These are phyloP conservation scores for Plenodomus tracheiphilus DNA, from an alignment of 2,329 filamentous ascomycete genomes.

Conservation along the genomic window DNA sequence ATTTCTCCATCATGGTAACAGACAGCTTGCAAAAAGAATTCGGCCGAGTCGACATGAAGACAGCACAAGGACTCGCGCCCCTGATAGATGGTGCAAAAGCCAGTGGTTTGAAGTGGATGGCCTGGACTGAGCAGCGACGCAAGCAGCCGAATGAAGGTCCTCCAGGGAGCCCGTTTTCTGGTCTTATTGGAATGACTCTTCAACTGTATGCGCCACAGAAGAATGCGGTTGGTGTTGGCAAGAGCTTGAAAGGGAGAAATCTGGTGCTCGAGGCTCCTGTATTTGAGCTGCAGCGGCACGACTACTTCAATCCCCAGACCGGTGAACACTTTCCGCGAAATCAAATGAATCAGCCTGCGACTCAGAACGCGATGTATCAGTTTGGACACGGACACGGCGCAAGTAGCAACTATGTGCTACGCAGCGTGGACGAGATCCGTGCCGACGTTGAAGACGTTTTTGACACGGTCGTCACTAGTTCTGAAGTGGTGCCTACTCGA, in stretches of 20 bases:
- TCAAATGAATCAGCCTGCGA: constrained; percentile 19
- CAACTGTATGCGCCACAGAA: constrained; percentile 79
- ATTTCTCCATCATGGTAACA: constrained; percentile 73
- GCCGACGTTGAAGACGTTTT: constrained; percentile 86
- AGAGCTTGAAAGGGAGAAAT: constrained; percentile 65
- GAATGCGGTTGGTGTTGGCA: constrained; percentile 67
- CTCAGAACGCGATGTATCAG: constrained; percentile 12
- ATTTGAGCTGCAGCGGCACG: constrained; percentile 65
- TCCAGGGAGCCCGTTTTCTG: constrained; percentile 22
- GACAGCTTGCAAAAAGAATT: constrained; percentile 74
- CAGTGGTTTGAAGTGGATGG: constrained; percentile 69
- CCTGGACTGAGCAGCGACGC: constrained; percentile 69
- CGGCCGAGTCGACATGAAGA: constrained; percentile 71
- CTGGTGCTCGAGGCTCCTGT: constrained; percentile 68
- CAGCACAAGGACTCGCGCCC: constrained; percentile 68
- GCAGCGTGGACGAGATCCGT: constrained; percentile 75
- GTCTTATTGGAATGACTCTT: constrained; percentile 61
- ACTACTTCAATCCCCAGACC: constrained; percentile 75
- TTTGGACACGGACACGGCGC: constrained; percentile 10
- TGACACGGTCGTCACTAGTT: constrained; percentile 73
- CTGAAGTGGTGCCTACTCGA: constrained; percentile 73
- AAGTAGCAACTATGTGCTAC: constrained; percentile 20
- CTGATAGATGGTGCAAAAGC: constrained; percentile 68
- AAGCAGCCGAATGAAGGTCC: constrained; percentile 62
- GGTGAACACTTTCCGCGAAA: constrained; percentile 13